Evolutionary conservation across 1,284 basidiomycete genomes (phyloP), one percentile per base, ranked within the genome.

Genomic region (Serendipita sp.): DNA sequence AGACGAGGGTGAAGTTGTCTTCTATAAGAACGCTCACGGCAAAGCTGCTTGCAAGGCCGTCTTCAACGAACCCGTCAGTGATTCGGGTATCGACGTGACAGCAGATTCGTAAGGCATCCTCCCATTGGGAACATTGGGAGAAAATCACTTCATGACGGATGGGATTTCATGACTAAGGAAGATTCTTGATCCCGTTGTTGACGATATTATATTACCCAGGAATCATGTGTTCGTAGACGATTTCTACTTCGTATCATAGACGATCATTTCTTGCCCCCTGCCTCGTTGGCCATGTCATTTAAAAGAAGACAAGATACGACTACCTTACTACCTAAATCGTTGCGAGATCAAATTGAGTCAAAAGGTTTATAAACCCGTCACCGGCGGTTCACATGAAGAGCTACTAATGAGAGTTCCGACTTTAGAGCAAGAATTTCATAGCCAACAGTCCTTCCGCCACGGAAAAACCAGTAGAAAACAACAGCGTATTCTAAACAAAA

Each of bases 21-120:
- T 97, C 79, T 97, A 86, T 83, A 93, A 93, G 79, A 90, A 97
- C 70, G 81, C 85, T 2, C 68, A 77, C 43, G 93, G 93, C 67
- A 75, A 94, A 64, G 88, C 91, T 61, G 74, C 82, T 66, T 78
- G 82, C 69, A 80, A 82, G 67, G 84, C 88, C 17, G 77, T 81
- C 66, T 82, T 83, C 68, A 74, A 77, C 58, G 86, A 87, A 64
- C 76, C 77, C 61, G 82, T 83, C 55, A 90, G 84, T 70, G 91
- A 95, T 76, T 95, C 91, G 53, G 91, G 92, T 71, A 76, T 94
- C 65, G 92, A 94, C 74, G 74, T 93, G 67, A 67, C 69, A 61
- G 72, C 72, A 44, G 34, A 26, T 30, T 53, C 43, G 4, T 64
- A 15, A 34, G 38, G 38, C 5, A 41, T 41, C 38, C 38, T 41